phyloP scores from a whole-genome alignment of 768 basidiomycete species.

The Hysterangium stoloniferum region DNA sequence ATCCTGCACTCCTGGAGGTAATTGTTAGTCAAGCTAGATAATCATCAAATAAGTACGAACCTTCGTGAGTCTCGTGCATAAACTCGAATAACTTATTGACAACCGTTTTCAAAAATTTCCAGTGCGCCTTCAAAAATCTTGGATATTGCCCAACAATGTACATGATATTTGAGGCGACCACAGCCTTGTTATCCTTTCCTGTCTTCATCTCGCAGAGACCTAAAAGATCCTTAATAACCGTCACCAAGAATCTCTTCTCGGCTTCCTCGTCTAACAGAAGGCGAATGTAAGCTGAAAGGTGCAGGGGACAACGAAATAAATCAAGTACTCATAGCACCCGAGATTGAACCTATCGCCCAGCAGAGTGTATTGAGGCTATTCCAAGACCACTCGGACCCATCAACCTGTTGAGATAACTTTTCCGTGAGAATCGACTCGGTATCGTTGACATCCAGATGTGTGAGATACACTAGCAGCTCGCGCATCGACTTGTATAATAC shows the following conservation, averaged over 20 bases:
- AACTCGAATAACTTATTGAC: slow-evolving; percentile 99
- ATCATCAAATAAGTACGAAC: no score
- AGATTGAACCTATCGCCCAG: slow-evolving; percentile 99
- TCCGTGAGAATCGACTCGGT: slow-evolving; percentile 97
- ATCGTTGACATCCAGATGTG: slow-evolving; percentile 91
- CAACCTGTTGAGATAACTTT: slow-evolving; percentile 95
- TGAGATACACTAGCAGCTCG: slow-evolving; percentile 94
- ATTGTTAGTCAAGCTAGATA: slow-evolving; percentile 1
- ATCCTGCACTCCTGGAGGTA: slow-evolving; percentile 81
- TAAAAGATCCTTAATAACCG: slow-evolving; percentile 98
- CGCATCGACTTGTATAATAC: slow-evolving; percentile 99
- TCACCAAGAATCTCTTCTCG: slow-evolving; percentile 97
- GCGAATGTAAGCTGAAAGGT: neutral
- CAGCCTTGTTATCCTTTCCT: slow-evolving; percentile 99
- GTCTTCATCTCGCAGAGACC: slow-evolving; percentile 97
- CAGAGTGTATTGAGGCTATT: slow-evolving; percentile 97
- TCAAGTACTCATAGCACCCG: slow-evolving; percentile 93
- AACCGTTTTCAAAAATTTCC: slow-evolving; percentile 99
- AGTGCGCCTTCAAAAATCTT: slow-evolving; percentile 98
- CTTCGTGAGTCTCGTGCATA: slow-evolving; percentile 99
- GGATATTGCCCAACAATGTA: slow-evolving; percentile 99
- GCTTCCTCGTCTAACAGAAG: slow-evolving; percentile 80
- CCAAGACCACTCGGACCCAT: slow-evolving; percentile 99
- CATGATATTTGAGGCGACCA: slow-evolving; percentile 94
- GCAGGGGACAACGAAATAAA: neutral